phyloP scores from a whole-genome alignment of 169 alveolate species.

The Eimeria maxima region DNA sequence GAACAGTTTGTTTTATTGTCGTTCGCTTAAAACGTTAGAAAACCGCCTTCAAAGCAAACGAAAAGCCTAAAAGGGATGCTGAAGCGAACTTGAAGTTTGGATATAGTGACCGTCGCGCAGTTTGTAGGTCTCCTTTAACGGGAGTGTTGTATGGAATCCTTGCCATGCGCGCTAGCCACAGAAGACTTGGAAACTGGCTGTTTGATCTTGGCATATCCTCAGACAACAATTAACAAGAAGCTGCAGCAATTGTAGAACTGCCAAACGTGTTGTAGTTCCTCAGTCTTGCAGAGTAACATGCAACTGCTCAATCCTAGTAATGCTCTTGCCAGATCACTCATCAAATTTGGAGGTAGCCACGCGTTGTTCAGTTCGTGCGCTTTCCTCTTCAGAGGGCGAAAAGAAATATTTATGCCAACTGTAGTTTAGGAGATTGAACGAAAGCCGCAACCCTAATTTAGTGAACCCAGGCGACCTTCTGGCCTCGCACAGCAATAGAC shows the following conservation, averaged over 20 bases:
- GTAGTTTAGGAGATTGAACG: not conserved
- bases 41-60: too few species aligned
- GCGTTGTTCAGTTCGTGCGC: constrained; percentile 24
- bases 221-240: not conserved
- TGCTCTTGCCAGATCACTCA: not conserved
- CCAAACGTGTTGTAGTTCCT: not conserved
- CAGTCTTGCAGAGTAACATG: too few species aligned
- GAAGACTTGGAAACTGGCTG: not conserved
- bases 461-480: not conserved
- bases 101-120: not conserved
- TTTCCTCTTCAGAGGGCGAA: not conserved
- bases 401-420: not conserved
- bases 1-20: not conserved
- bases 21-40: not conserved
- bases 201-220: not conserved
- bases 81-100: not conserved
- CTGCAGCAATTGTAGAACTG: not conserved
- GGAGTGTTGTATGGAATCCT: not conserved
- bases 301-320: too few species aligned
- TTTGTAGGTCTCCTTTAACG: not conserved
- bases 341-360: not conserved
- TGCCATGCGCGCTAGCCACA: not conserved
- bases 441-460: not conserved
- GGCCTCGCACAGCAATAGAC: not conserved
- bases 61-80: not conserved